phyloP scores from a whole-genome alignment of 2,329 filamentous ascomycete species.

The Ophiostoma australiae region DNA sequence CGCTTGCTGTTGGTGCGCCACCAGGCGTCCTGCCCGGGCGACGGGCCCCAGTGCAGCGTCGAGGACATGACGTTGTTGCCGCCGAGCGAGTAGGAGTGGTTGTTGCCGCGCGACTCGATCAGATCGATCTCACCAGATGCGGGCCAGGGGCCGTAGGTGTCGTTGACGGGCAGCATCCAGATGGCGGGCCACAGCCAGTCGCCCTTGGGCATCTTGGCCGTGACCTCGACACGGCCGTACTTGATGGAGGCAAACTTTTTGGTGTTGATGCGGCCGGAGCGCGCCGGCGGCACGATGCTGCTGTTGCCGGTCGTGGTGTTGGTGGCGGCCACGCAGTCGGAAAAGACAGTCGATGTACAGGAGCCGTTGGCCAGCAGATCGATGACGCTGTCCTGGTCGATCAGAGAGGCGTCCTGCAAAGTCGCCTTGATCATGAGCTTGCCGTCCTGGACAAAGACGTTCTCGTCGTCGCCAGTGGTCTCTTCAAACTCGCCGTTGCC shows the following conservation, averaged over 20 bases:
- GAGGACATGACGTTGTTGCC: conserved; percentile 78
- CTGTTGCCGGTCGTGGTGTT: conserved; percentile 67
- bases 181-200: conserved; percentile 94
- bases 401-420: conserved; percentile 61
- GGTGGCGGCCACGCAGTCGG: conserved; percentile 63
- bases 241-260: conserved; percentile 65
- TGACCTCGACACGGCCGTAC: conserved; percentile 77
- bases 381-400: conserved; percentile 62
- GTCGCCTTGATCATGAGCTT: conserved; percentile 72
- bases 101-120: conserved; percentile 74
- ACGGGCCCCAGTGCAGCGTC: conserved; percentile 76
- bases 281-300: conserved; percentile 70
- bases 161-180: conserved; percentile 74
- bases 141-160: conserved; percentile 73
- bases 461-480: conserved; percentile 67
- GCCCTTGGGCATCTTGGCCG: conserved; percentile 67
- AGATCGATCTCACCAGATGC: conserved; percentile 80
- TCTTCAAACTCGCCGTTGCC: conserved; percentile 78
- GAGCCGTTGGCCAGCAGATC: conserved; percentile 61
- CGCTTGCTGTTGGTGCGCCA: conserved; percentile 79
- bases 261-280: conserved; percentile 73
- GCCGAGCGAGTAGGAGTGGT: conserved; percentile 68
- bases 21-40: conserved; percentile 68
- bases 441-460: conserved; percentile 67
- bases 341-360: conserved; percentile 59